Evolutionary conservation across 1,139 yeast species (phyloP), one percentile per base, ranked within the genome.

Genomic region (Kurtzmaniella quercitrusa): DNA sequence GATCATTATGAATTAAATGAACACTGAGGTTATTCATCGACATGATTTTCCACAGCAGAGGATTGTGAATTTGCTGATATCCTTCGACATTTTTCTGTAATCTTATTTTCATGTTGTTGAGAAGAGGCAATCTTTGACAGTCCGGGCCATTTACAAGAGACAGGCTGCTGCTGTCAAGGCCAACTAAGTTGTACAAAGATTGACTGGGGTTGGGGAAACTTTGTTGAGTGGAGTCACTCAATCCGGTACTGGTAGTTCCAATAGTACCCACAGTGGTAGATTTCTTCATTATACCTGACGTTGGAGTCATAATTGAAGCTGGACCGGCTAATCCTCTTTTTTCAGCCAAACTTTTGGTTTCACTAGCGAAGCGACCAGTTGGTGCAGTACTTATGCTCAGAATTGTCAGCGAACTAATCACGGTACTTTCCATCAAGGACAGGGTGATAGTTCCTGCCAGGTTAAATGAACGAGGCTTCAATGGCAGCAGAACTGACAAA

Each of bases 21-120:
- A 72, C 50, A 21, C 56, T 53, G 42, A 71, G 59, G 5, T 59
- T 50, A 49, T 55, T 69, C 78, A 72, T 72, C 2, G 74, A 60
- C 35, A 72, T 50, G 12, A 70, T 66, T 40, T 68, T 61, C 78
- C 78, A 72, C 2, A 76, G 66, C 2, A 75, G 68, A 16, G 71
- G 67, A 41, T 56, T 58, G 38, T 62, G 60, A 22, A 68, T 56
- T 21, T 54, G 55, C 2, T 58, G 60, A 42, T 62, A 60, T 1
- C 63, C 54, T 33, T 64, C 70, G 44, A 65, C 47, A 46, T 69
- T 73, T 45, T 59, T 59, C 47, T 71, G 77, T 30, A 72, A 57
- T 44, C 76, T 60, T 20, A 71, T 56, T 5, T 65, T 66, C 65
- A 68, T 64, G 23, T 54, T 54, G 42, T 60, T 59, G 43, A 65